Evolutionary conservation across 768 basidiomycete genomes (phyloP), one percentile per base, ranked within the genome.

Genomic region (Mycena floridula): DNA sequence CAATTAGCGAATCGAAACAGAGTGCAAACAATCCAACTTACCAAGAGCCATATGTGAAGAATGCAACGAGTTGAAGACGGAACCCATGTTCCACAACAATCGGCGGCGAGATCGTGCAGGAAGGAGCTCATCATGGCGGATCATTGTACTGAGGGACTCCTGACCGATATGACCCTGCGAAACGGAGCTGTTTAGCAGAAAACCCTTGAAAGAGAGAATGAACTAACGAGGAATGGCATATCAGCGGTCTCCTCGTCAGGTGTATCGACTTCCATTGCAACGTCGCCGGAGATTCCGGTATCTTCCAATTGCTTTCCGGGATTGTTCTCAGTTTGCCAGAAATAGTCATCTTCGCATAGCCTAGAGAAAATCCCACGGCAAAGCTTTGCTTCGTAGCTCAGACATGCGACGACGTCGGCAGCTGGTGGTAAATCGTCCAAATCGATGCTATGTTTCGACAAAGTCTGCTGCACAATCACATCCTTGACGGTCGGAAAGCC

Each of bases 131-230:
- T 89, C 86, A 42, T 81, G 79, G 28, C 79, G 73, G 53, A 89
- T 87, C 81, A 86, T 85, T 15, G 74, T 65, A 42, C 78, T 74
- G 32, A 89, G 66, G 6, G 84, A 77, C 53, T 89, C 85, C 51
- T 88, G 84, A 15, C 82, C 75, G 41, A 88, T 82, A 6, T 54
- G 52, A n/a, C 85, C 85, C 85, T 87, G 32, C 18, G 13, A 35
- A 3, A n/a, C n/a, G n/a, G n/a, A n/a, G n/a, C n/a, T n/a, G n/a
- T n/a, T n/a, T n/a, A n/a, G n/a, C n/a, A n/a, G n/a, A n/a, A n/a
- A n/a, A n/a, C n/a, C n/a, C n/a, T n/a, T n/a, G n/a, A n/a, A n/a
- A n/a, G n/a, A n/a, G n/a, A n/a, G n/a, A n/a, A n/a, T n/a, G n/a
- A n/a, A n/a, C n/a, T n/a, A n/a, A n/a, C n/a, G n/a, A n/a, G n/a